These are phyloP conservation scores for Inosperma sp. DNA, from an alignment of 768 basidiomycete species.

Conservation along the genomic window DNA sequence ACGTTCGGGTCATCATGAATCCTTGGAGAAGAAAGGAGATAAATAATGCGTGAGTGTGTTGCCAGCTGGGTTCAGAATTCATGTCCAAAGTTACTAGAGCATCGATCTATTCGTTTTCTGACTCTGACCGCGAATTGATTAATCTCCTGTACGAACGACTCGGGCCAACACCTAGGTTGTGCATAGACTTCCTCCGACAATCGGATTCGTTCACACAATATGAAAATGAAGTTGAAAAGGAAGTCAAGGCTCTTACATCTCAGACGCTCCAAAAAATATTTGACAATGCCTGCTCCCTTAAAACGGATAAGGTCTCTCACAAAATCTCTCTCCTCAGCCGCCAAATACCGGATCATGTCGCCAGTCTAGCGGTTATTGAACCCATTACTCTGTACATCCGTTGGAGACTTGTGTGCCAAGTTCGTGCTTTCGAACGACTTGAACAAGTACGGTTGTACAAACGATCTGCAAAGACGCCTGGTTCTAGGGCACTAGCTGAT, in stretches of 20 bases:
- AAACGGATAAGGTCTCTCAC: constrained; percentile 17
- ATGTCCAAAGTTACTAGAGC: constrained; percentile 14
- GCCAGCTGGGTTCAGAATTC: constrained; percentile 6
- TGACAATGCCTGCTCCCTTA: constrained; percentile 9
- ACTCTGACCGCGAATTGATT: constrained; percentile 9
- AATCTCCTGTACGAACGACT: constrained; percentile 12
- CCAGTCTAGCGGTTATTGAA: constrained; percentile 10
- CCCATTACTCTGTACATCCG: constrained; percentile 13
- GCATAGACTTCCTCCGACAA: constrained; percentile 13
- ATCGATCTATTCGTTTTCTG: constrained; percentile 6
- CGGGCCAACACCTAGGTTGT: constrained; percentile 18
- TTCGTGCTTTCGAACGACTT: constrained; percentile 14
- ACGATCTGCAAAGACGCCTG: constrained; percentile 9
- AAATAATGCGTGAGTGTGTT: constrained; percentile 14
- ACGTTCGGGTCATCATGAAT: constrained; percentile 16
- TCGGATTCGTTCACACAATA: not conserved
- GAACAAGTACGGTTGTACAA: constrained; percentile 19
- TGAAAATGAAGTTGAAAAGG: not conserved
- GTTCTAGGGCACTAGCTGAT: constrained; percentile 14
- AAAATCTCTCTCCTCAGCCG: constrained; percentile 20
- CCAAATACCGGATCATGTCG: constrained; percentile 11
- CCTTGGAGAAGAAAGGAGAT: constrained; percentile 18
- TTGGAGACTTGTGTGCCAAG: constrained; percentile 15
- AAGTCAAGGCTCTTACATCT: not conserved
- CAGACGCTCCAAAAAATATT: constrained; percentile 9